phyloP scores from a whole-genome alignment of 2,329 filamentous ascomycete genomes.

The Setomelanomma holmii region DNA sequence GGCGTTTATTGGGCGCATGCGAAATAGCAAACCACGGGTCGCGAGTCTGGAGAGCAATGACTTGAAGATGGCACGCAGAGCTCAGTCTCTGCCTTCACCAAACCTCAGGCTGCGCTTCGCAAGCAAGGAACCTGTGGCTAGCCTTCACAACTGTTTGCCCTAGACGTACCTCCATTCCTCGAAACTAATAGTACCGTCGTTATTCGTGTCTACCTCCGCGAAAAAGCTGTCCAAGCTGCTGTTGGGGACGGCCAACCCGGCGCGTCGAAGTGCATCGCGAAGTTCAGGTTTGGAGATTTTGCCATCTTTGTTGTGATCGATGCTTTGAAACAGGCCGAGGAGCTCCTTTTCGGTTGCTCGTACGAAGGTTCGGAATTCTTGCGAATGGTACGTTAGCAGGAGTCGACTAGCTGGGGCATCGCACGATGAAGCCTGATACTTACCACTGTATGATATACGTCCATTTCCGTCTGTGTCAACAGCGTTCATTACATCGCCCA shows the following conservation, averaged over 20 bases:
- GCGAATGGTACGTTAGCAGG: slow-evolving; percentile 20
- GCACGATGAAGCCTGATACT: slow-evolving; percentile 13
- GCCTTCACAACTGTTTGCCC: neutral
- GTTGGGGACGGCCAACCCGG: slow-evolving; percentile 79
- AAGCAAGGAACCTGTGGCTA: neutral
- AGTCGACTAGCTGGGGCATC: neutral
- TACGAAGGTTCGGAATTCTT: slow-evolving; percentile 91
- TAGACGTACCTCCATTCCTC: slow-evolving; percentile 89
- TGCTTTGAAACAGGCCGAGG: slow-evolving; percentile 79
- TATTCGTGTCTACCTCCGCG: slow-evolving; percentile 84
- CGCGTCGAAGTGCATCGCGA: slow-evolving; percentile 75
- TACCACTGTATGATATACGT: slow-evolving; percentile 88
- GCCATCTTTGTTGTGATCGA: slow-evolving; percentile 86
- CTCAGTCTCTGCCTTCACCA: neutral
- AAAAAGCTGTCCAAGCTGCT: slow-evolving; percentile 87
- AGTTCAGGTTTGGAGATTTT: slow-evolving; percentile 88
- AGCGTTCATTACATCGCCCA: slow-evolving; percentile 78
- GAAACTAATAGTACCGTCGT: slow-evolving; percentile 86
- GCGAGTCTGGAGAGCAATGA: neutral
- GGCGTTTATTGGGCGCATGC: no score
- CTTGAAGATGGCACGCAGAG: neutral
- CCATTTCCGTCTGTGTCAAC: slow-evolving; percentile 90
- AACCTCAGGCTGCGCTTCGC: neutral
- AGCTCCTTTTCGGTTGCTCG: slow-evolving; percentile 86
- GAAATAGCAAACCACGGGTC: slow-evolving; percentile 1